Evolutionary conservation across 1,284 basidiomycete species (phyloP).

Genomic region (Cystobasidium slooffiae): DNA sequence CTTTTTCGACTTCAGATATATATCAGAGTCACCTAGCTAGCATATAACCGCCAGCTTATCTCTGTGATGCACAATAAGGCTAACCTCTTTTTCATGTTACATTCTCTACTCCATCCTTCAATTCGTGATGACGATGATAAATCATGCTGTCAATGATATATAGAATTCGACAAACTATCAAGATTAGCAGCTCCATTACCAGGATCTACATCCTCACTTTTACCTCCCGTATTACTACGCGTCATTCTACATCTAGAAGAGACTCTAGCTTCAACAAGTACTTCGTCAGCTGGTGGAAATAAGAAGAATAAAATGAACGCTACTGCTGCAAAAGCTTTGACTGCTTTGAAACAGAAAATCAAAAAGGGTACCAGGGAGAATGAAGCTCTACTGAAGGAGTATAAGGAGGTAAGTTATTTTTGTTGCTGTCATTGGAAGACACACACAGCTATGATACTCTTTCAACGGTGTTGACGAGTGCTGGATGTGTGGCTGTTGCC

Average conservation of each 20-base stretch:
- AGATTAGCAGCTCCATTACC: conserved; percentile 89
- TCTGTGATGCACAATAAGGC: no score
- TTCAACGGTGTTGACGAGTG: no score
- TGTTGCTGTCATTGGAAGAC: background rate
- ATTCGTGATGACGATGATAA: no score
- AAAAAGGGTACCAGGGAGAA: conserved; percentile 90
- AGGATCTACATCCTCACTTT: conserved; percentile 66
- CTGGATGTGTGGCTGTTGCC: background rate
- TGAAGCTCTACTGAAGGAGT: conserved; percentile 78
- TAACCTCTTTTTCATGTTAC: no score
- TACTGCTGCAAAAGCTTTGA: conserved; percentile 89
- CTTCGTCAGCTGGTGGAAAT: conserved; percentile 70
- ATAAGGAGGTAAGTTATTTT: conserved; percentile 69
- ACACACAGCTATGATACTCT: background rate
- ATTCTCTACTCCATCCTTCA: no score
- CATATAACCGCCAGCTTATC: no score
- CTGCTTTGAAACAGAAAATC: conserved; percentile 95
- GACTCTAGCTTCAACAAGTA: conserved; percentile 71
- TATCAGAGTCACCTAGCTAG: background rate
- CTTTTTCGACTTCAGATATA: background rate
- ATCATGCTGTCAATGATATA: no score
- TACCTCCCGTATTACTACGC: conserved; percentile 85
- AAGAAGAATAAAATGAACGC: conserved; percentile 99
- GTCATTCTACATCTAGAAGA: conserved; percentile 77
- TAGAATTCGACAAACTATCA: conserved; percentile 94